Evolutionary conservation across 2,329 filamentous ascomycete species (phyloP).

Genomic region (Sporothrix humicola): DNA sequence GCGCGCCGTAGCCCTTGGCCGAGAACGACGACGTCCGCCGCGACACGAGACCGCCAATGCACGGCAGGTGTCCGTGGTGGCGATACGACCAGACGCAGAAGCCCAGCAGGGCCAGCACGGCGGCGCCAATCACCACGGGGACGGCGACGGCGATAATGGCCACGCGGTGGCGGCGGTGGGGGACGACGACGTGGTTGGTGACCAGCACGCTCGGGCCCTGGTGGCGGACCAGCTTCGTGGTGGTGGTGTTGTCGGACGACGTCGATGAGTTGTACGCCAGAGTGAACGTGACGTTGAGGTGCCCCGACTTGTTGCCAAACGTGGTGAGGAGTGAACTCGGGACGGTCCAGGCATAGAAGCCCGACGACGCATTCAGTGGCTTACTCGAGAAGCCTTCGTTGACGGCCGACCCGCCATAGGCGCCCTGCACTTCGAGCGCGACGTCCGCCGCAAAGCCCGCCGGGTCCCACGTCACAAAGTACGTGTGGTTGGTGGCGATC

Average conservation of each 20-base stretch:
- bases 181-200: slow-evolving; percentile 24
- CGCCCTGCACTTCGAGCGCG: slow-evolving; percentile 38
- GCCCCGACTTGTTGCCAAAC: slow-evolving; percentile 21
- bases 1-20: slow-evolving; percentile 41
- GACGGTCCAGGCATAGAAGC: slow-evolving; percentile 44
- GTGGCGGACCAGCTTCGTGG: slow-evolving; percentile 30
- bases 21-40: slow-evolving; percentile 34
- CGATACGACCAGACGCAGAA: slow-evolving; percentile 42
- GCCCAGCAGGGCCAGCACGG: slow-evolving; percentile 36
- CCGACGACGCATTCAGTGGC: slow-evolving; percentile 39
- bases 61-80: slow-evolving; percentile 39
- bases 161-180: slow-evolving; percentile 32
- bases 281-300: slow-evolving; percentile 37
- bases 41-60: slow-evolving; percentile 36
- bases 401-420: slow-evolving; percentile 31
- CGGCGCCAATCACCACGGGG: slow-evolving; percentile 42
- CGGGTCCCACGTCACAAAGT: slow-evolving; percentile 48
- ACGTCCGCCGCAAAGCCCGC: slow-evolving; percentile 40
- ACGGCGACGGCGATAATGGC: slow-evolving; percentile 40
- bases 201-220: slow-evolving; percentile 43
- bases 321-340: slow-evolving; percentile 38
- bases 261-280: slow-evolving; percentile 39
- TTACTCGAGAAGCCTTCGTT: slow-evolving; percentile 36
- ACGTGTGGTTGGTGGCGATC: slow-evolving; percentile 43
- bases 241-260: neutral